Base-by-base conservation (phyloP, 768 basidiomycete genomes). In the Leucocoprinus birnbaumii region DNA sequence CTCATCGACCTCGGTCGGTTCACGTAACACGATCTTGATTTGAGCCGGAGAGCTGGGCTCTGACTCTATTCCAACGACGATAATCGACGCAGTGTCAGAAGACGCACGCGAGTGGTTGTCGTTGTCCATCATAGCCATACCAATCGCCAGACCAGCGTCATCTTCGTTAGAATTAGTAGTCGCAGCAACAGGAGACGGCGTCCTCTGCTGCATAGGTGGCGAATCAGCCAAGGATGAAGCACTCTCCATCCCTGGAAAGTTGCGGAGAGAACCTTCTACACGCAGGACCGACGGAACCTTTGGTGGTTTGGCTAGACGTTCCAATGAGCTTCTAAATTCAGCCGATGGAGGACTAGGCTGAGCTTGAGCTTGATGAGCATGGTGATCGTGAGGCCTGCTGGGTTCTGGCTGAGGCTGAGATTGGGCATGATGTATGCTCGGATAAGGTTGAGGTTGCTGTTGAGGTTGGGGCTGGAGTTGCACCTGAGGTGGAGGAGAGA, bases 91-190 rank as follows among this genome's bases (percentile, higher is more conserved):
- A 13, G 47, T 31, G 24, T 26, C 41, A 16, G 51, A 38, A 25
- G 58, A 46, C 40, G 58, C 51, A 46, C 50, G 58, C 42, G 42
- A 52, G 25, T 57, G 55, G 42, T 58, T 45, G 35, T 59, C 57
- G 11, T 27, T 48, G n/a, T 46, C 48, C 27, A 68, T 55, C 66
- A 69, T 61, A 18, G 65, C 65, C 63, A 68, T 64, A 18, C 68
- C 68, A 47, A 69, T 69, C 18, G 62, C 55, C 31, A 65, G 58
- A 34, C 65, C 59, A 46, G 55, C 51, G 27, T 57, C 62, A 51
- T 52, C 27, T 46, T 61, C 50, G 10, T 59, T 40, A 41, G 22
- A 41, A 27, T 59, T 14, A 22, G 37, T 35, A 46, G 44, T 48
- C 52, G 58, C 21, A 31, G 52, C 47, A 31, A 44, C 35, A 11